A percentile compares a stretch with the other conserved stretches of the same genome.
These are phyloP conservation scores for Pleurotus giganteus DNA, from an alignment of 768 basidiomycete genomes.

Conservation along the genomic window DNA sequence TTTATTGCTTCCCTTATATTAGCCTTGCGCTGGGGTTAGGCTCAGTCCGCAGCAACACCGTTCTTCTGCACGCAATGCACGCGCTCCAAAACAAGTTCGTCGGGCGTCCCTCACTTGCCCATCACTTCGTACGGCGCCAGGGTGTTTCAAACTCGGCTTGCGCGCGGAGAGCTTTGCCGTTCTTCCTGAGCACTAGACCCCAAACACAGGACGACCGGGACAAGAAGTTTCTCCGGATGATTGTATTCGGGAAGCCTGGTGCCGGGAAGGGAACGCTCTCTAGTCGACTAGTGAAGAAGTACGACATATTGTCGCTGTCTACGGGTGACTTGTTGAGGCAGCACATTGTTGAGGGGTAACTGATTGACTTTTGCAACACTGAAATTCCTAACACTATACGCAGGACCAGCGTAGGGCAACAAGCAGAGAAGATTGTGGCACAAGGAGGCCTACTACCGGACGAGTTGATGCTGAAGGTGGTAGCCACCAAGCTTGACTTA, in stretches of 20 bases:
- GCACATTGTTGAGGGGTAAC: conserved; percentile 69
- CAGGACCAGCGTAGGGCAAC: conserved; percentile 67
- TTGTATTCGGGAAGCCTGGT: conserved; percentile 82
- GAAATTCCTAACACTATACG: not conserved
- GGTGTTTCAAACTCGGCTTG: conserved; percentile 28
- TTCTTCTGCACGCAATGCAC: not conserved
- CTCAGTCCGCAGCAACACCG: not conserved
- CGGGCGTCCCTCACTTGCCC: not conserved
- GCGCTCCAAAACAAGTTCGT: not conserved
- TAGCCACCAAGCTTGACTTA: conserved; percentile 67
- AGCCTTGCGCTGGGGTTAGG: not conserved
- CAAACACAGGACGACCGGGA: conserved; percentile 35
- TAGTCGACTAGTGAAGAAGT: conserved; percentile 72
- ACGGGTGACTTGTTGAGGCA: conserved; percentile 85
- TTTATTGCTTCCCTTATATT: not conserved
- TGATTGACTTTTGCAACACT: not conserved
- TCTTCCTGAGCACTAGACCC: conserved; percentile 45
- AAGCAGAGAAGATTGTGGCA: conserved; percentile 79
- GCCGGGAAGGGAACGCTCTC: conserved; percentile 86
- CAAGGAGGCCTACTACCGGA: conserved; percentile 76
- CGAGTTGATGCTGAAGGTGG: conserved; percentile 74
- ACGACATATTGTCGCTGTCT: conserved; percentile 74
- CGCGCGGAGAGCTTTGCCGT: conserved; percentile 44
- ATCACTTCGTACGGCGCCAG: conserved; percentile 15
- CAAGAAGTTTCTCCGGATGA: conserved; percentile 52